Percentiles rank a stretch among this genome's conserved stretches.
Evolutionary conservation across 2,329 filamentous ascomycete species (phyloP).

Genomic region (Paraconiothyrium brasiliense): DNA sequence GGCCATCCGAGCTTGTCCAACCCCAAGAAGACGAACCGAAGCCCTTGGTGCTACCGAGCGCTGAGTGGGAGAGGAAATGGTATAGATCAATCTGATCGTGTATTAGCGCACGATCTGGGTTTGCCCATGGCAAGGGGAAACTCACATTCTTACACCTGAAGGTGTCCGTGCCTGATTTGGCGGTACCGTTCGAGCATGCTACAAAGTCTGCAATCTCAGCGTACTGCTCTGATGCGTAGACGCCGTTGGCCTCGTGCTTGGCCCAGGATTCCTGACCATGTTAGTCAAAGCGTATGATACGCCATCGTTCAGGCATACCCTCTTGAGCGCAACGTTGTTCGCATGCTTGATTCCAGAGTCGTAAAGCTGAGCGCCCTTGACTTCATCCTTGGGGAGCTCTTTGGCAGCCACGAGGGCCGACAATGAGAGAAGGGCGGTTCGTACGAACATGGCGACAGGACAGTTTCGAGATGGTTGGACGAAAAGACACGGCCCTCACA

Average conservation of each 20-base stretch:
- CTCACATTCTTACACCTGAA: slow-evolving; percentile 52
- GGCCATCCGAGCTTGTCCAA: slow-evolving; percentile 62
- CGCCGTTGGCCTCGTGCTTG: slow-evolving; percentile 43
- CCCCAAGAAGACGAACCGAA: slow-evolving; percentile 62
- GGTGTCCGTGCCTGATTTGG: slow-evolving; percentile 44
- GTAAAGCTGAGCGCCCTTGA: slow-evolving; percentile 48
- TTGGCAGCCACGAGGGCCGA: slow-evolving; percentile 45
- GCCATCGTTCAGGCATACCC: slow-evolving; percentile 26
- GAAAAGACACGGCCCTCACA: slow-evolving; percentile 2
- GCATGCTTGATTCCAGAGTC: slow-evolving; percentile 52
- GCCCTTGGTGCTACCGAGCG: slow-evolving; percentile 59
- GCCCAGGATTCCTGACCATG: slow-evolving; percentile 48
- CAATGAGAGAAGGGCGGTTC: slow-evolving; percentile 41
- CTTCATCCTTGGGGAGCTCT: slow-evolving; percentile 47
- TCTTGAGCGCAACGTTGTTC: slow-evolving; percentile 48
- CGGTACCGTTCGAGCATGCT: slow-evolving; percentile 50
- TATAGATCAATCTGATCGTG: slow-evolving; percentile 60
- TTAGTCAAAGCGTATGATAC: slow-evolving; percentile 27
- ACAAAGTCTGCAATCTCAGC: slow-evolving; percentile 44
- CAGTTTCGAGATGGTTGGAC: slow-evolving; percentile 12
- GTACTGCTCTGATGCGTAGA: slow-evolving; percentile 47
- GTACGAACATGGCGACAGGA: slow-evolving; percentile 39
- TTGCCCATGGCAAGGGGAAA: slow-evolving; percentile 2
- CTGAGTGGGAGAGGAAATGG: slow-evolving; percentile 64
- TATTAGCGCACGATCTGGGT: slow-evolving; percentile 15